Evolutionary conservation across 202 grass and related monocot species (phyloP).

Genomic region (Elaeis oleifera): DNA sequence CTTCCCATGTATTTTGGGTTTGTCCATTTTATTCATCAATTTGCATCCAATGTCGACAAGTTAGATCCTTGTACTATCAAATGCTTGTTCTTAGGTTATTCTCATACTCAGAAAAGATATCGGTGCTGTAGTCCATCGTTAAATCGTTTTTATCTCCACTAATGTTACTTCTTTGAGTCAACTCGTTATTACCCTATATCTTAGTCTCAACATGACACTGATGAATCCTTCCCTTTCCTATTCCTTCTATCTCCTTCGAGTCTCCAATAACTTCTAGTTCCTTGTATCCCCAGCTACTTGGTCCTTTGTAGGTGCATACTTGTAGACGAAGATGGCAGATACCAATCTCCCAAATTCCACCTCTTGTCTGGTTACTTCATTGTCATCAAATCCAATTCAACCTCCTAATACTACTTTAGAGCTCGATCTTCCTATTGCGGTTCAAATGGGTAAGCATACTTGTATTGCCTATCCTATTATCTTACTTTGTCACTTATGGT

Average conservation of each 20-base stretch:
- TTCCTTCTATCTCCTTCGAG: background rate
- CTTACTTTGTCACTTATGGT: background rate
- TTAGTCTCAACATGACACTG: background rate
- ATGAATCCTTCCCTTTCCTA: background rate
- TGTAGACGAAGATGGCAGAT: too few relatives aligned
- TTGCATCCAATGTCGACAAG: background rate
- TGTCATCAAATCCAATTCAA: slow-evolving; percentile 23
- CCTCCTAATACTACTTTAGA: slow-evolving; percentile 9
- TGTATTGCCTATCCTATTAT: background rate
- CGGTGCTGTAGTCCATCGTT: background rate
- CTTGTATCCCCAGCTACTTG: too few relatives aligned
- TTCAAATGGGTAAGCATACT: background rate
- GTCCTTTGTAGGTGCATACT: too few relatives aligned
- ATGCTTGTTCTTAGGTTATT: slow-evolving; percentile 10
- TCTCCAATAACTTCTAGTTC: background rate
- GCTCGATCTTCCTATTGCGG: slow-evolving; percentile 2
- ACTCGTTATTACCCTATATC: background rate
- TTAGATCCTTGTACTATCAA: background rate
- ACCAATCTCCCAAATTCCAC: too few relatives aligned
- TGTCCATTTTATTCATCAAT: background rate
- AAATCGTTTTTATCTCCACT: background rate
- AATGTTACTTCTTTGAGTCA: background rate
- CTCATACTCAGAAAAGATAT: background rate
- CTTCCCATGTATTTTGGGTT: background rate
- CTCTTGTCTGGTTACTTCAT: background rate